phyloP scores from a whole-genome alignment of 177 flowering plant genomes.

The Vitis hybrid region DNA sequence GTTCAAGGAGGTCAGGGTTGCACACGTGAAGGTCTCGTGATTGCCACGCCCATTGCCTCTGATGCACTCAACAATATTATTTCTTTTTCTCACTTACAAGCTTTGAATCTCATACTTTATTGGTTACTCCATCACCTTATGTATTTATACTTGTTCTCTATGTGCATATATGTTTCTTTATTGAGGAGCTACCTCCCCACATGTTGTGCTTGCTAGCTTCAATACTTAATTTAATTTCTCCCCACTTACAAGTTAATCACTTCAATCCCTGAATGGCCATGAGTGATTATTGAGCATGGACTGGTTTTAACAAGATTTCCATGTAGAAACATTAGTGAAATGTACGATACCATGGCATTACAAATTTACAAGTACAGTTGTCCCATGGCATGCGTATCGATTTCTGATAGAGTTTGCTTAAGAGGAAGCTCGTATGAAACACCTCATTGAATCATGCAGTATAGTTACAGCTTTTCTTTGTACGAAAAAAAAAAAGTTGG shows the following conservation, averaged over 20 bases:
- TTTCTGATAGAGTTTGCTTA: constrained; percentile 2
- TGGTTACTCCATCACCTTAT: neutral
- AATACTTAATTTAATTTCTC: neutral
- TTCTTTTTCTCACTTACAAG: neutral
- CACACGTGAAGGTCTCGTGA: constrained; percentile 51
- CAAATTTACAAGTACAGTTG: constrained; percentile 5
- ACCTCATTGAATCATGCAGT: neutral
- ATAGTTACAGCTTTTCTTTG: constrained; percentile 8
- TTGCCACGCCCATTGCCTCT: constrained; percentile 25
- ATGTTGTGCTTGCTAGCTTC: neutral
- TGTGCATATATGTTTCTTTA: constrained; percentile 1
- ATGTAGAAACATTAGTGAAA: neutral
- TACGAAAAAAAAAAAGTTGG: neutral
- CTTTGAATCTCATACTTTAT: neutral
- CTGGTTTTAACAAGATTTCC: neutral
- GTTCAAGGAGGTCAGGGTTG: constrained; percentile 31
- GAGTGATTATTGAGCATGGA: no score
- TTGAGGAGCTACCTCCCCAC: constrained; percentile 5
- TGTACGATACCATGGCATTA: neutral
- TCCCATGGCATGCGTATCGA: neutral
- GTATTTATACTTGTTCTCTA: constrained; percentile 4
- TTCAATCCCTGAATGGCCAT: constrained; percentile 1
- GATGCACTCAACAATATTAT: constrained; percentile 8
- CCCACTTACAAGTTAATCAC: neutral
- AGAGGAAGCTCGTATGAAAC: neutral